These are phyloP conservation scores for Exsudoporus floridanus DNA, from an alignment of 1,284 basidiomycete species.

Conservation along the genomic window DNA sequence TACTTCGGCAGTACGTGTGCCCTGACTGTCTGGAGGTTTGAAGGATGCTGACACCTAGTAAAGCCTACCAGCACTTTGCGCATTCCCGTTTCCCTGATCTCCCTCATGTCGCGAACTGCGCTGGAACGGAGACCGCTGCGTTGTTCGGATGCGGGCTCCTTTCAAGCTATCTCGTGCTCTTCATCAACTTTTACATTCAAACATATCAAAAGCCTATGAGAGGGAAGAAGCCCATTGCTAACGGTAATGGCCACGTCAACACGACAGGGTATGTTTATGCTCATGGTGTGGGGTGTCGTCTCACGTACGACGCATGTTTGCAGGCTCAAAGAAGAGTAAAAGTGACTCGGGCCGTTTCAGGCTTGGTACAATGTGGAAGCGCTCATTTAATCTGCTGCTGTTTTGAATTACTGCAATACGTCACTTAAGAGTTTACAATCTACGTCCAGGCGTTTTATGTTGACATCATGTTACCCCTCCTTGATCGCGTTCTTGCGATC, in stretches of 20 bases:
- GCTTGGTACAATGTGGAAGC: constrained; percentile 1
- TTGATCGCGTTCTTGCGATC: constrained; percentile 9
- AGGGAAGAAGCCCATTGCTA: constrained; percentile 39
- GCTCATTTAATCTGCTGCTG: constrained; percentile 17
- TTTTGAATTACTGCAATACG: constrained; percentile 7
- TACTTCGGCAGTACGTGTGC: constrained; percentile 87
- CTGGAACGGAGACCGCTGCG: constrained; percentile 87
- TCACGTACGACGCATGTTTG: not conserved
- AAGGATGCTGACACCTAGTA: constrained; percentile 17
- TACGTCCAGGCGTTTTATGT: constrained; percentile 15
- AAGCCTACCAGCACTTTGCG: constrained; percentile 85
- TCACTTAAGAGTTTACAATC: constrained; percentile 9
- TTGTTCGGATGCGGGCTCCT: constrained; percentile 87
- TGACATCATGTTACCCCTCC: constrained; percentile 12
- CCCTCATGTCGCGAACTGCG: constrained; percentile 78
- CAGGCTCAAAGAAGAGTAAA: constrained; percentile 30
- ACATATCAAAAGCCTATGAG: constrained; percentile 71
- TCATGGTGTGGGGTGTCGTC: not conserved
- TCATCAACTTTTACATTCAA: constrained; percentile 88
- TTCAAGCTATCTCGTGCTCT: constrained; percentile 86
- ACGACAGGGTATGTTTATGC: constrained; percentile 19
- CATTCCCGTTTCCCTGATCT: constrained; percentile 60
- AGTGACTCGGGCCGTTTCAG: not conserved
- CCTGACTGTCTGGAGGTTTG: constrained; percentile 5
- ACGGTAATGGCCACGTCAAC: constrained; percentile 38